Percentiles rank a stretch among this genome's conserved stretches.
Evolutionary conservation across 768 basidiomycete genomes (phyloP).

Genomic region (Royoungia palumana): DNA sequence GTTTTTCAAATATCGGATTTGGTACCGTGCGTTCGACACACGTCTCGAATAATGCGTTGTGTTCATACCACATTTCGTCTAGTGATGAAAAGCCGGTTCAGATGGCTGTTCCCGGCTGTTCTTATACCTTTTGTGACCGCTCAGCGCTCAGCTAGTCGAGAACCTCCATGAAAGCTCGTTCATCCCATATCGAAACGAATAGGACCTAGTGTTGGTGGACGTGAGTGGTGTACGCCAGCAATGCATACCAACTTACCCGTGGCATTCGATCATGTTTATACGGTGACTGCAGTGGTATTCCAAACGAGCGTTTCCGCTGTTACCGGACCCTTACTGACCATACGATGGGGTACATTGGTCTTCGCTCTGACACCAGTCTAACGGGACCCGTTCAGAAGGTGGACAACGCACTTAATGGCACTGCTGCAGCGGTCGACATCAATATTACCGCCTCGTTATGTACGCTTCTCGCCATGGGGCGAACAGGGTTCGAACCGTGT

Average conservation of each 20-base stretch:
- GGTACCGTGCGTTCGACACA: slow-evolving; percentile 14
- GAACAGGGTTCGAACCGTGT: slow-evolving; percentile 22
- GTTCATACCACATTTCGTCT: not conserved
- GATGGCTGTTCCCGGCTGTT: slow-evolving; percentile 18
- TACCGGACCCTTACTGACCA: slow-evolving; percentile 18
- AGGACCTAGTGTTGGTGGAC: slow-evolving; percentile 9
- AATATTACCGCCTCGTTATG: slow-evolving; percentile 21
- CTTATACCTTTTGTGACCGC: slow-evolving; percentile 17
- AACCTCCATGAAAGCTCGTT: not conserved
- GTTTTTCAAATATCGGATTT: slow-evolving; percentile 27
- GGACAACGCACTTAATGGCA: slow-evolving; percentile 11
- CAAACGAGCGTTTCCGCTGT: slow-evolving; percentile 15
- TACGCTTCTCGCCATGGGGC: slow-evolving; percentile 21
- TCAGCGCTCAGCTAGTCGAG: slow-evolving; percentile 19
- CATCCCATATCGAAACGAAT: slow-evolving; percentile 1
- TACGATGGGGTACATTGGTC: slow-evolving; percentile 1
- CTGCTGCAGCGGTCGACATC: slow-evolving; percentile 16
- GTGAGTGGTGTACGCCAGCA: slow-evolving; percentile 6
- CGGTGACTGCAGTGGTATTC: slow-evolving; percentile 9
- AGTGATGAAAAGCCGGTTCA: slow-evolving; percentile 16
- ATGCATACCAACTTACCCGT: slow-evolving; percentile 6
- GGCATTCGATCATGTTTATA: slow-evolving; percentile 10
- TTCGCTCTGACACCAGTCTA: not conserved
- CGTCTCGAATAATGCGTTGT: not conserved
- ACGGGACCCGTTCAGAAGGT: slow-evolving; percentile 11